Base-by-base conservation (phyloP, 352 stramenopile genomes). In the Blastocystis sp. region DNA sequence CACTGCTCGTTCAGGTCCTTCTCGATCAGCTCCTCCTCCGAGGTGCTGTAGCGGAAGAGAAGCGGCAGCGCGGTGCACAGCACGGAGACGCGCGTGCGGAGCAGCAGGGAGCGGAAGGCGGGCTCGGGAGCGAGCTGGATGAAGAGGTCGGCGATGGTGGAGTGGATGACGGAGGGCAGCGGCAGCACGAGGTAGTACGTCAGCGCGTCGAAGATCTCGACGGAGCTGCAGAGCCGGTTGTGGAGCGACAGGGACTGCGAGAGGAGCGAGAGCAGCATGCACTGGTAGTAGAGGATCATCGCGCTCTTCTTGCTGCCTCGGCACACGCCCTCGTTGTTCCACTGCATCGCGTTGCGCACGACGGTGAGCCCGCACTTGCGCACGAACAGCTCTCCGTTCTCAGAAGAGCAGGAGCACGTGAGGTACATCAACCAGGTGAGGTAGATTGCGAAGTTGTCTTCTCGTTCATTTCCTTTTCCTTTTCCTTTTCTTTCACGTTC, bases 1-100 rank as follows among this genome's bases (percentile, higher is more conserved):
- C 74, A 85, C 50, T 85, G 50, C 29, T 85, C 74, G 41, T 85
- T 85, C 51, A 85, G 45, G 13, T 61, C 55, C 21, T 69, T 39
- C 74, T 85, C 74, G 24, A 51, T 24, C 0, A 24, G 65, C 31
- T 85, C 45, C 45, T 85, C 74, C 24, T 37, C 74, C 26, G 65
- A 50, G 26, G 74, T 31, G 41, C 70, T 37, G 74, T 67, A 85
- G 3, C 29, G 50, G 60, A 85, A 85, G 13, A 85, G 60, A 2
- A 85, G n/a, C 29, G 74, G 74, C n/a, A 85, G n/a, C n/a, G 41
- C 35, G n/a, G 74, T 85, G 19, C 51, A 33, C 3, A 85, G 39
- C 24, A 85, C 19, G 61, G 24, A 67, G 24, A 85, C 74, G 26
- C 50, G 55, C 24, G 74, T 85, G 51, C 66, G 74, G 16, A 85